Percentiles rank a stretch among this genome's conserved stretches.
phyloP scores from a whole-genome alignment of 768 basidiomycete genomes.

The Strobilomyces confusus region DNA sequence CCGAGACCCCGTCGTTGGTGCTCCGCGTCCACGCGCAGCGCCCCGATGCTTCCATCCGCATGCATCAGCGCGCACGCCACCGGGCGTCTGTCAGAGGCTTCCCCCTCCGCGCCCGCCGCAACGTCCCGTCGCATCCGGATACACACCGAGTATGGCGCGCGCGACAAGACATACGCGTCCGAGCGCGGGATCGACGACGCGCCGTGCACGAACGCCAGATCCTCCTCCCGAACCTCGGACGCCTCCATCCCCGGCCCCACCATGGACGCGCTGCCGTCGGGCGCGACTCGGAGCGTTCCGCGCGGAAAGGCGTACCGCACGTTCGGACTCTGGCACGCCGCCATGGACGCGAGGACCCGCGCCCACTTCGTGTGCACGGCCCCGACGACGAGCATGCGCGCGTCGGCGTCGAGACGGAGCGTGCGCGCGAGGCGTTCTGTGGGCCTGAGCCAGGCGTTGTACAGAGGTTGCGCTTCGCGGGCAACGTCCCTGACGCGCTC shows the following conservation, averaged over 20 bases:
- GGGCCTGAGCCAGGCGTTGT: conserved; percentile 1
- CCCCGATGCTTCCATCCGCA: conserved; percentile 20
- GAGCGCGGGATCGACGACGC: conserved; percentile 13
- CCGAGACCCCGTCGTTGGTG: conserved; percentile 13
- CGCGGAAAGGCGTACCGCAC: conserved; percentile 6
- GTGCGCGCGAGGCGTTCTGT: background rate
- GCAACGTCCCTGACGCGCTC: conserved; percentile 5
- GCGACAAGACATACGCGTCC: conserved; percentile 19
- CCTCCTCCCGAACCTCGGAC: conserved; percentile 10
- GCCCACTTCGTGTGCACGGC: conserved; percentile 9
- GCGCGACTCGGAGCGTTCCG: background rate
- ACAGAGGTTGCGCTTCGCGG: conserved; percentile 1
- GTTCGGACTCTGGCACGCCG: background rate
- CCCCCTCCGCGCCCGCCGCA: background rate
- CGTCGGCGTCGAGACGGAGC: conserved; percentile 3
- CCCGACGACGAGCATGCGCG: conserved; percentile 9
- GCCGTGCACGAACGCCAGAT: conserved; percentile 12
- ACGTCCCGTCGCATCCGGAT: conserved; percentile 6
- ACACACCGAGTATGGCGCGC: conserved; percentile 20
- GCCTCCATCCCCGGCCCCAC: background rate
- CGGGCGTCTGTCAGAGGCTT: background rate
- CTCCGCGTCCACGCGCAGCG: conserved; percentile 6
- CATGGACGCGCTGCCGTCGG: background rate
- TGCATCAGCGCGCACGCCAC: conserved; percentile 18
- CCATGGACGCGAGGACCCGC: conserved; percentile 6